Evolutionary conservation across 495 filamentous ascomycete genomes (phyloP).

Genomic region (Achaetomiella virescens): DNA sequence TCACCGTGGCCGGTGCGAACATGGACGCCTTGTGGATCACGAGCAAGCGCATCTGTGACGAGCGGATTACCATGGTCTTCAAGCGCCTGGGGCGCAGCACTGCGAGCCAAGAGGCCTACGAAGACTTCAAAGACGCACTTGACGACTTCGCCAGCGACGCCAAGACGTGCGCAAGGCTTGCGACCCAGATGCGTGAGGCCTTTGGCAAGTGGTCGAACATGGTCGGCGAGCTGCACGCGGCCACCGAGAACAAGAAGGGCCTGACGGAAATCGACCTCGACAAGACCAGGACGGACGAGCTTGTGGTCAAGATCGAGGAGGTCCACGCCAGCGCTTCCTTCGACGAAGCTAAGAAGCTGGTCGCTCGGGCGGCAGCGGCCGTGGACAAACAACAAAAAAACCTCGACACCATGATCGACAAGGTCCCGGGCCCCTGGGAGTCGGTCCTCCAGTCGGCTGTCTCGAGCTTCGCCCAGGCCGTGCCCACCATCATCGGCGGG

Average conservation of each 20-base stretch:
- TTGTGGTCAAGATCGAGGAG: no score
- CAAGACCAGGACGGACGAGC: no score
- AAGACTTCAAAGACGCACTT: slow-evolving; percentile 5
- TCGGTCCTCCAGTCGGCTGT: not conserved
- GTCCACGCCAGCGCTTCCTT: not conserved
- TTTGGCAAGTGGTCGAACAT: not conserved
- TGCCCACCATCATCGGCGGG: not conserved
- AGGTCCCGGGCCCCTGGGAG: not conserved
- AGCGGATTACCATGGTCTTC: slow-evolving; percentile 1
- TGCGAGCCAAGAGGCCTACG: not conserved
- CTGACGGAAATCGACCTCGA: no score
- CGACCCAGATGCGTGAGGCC: not conserved
- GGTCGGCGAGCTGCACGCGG: slow-evolving; percentile 3
- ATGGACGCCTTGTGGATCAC: not conserved
- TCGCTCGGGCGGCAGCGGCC: not conserved
- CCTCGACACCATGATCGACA: slow-evolving; percentile 5
- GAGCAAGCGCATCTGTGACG: slow-evolving; percentile 3
- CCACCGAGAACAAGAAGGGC: not conserved
- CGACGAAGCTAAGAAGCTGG: not conserved
- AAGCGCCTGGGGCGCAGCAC: not conserved
- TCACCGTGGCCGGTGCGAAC: slow-evolving; percentile 1
- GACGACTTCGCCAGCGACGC: no score
- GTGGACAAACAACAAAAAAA: not conserved
- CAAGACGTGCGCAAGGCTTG: not conserved
- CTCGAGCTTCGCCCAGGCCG: not conserved